Conservation (phyloP, 805 yeast genomes). For the Suhomyces pyralidae region DNA sequence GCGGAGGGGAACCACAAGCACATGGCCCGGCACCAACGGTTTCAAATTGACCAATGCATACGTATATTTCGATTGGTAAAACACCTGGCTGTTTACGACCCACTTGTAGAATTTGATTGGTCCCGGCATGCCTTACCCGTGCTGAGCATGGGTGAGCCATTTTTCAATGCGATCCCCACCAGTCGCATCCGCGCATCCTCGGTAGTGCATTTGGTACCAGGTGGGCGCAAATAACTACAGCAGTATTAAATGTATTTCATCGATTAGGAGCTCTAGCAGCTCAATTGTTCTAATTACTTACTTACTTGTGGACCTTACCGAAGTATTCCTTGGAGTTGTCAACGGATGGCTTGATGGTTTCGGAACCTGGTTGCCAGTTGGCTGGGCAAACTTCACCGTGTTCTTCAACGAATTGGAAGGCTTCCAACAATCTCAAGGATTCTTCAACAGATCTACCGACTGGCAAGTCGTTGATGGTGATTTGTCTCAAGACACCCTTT, state of each 20-base stretch:
- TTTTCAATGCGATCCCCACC: neutral
- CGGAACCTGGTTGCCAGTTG: conserved; percentile 91
- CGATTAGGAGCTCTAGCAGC: no score
- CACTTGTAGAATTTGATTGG: conserved; percentile 49
- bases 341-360: conserved; percentile 84
- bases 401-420: conserved; percentile 99
- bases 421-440: conserved; percentile 95
- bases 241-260: neutral
- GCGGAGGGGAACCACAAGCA: conserved; percentile 76
- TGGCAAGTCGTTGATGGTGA: conserved; percentile 97
- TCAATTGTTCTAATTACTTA: neutral
- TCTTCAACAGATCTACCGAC: conserved; percentile 99
- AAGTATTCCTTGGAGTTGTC: conserved; percentile 89
- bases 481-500: conserved; percentile 89
- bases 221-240: neutral
- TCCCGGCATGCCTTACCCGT: neutral
- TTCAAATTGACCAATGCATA: conserved; percentile 88
- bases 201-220: neutral
- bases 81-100: conserved; percentile 56
- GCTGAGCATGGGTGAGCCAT: neutral
- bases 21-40: conserved; percentile 94
- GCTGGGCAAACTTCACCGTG: conserved; percentile 99
- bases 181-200: neutral
- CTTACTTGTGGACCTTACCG: conserved; percentile 52
- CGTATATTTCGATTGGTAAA: conserved; percentile 57